Evolutionary conservation across 495 filamentous ascomycete genomes (phyloP).

Genomic region (Neurospora terricola): DNA sequence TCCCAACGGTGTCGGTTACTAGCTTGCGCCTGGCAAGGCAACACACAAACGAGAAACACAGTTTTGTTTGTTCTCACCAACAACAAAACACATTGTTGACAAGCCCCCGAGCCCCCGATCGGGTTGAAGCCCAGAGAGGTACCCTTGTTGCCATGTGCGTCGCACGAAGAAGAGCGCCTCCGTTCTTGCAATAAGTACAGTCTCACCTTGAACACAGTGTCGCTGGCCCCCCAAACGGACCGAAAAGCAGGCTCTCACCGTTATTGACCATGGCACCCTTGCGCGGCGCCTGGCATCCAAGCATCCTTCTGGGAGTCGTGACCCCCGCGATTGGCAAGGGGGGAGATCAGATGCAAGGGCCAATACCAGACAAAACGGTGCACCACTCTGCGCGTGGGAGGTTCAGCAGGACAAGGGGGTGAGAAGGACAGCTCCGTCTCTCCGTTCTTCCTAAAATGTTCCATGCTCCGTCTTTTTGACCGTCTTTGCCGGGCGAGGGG

Average conservation of each 20-base stretch:
- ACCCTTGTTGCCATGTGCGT: neutral
- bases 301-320: neutral
- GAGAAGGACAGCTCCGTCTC: neutral
- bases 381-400: neutral
- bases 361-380: neutral
- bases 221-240: neutral
- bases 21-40: neutral
- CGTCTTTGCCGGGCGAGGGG: neutral
- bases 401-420: neutral
- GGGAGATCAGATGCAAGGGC: neutral
- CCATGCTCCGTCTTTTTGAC: neutral
- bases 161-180: neutral
- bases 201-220: neutral
- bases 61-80: neutral
- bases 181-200: neutral
- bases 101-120: neutral
- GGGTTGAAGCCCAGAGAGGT: neutral
- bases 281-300: neutral
- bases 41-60: neutral
- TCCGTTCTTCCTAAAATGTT: neutral
- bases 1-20: neutral
- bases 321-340: neutral
- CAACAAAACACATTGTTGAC: neutral
- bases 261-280: neutral
- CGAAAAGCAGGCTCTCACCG: neutral